Base-by-base conservation (phyloP, 2,329 filamentous ascomycete species). In the Cercospora sp. region DNA sequence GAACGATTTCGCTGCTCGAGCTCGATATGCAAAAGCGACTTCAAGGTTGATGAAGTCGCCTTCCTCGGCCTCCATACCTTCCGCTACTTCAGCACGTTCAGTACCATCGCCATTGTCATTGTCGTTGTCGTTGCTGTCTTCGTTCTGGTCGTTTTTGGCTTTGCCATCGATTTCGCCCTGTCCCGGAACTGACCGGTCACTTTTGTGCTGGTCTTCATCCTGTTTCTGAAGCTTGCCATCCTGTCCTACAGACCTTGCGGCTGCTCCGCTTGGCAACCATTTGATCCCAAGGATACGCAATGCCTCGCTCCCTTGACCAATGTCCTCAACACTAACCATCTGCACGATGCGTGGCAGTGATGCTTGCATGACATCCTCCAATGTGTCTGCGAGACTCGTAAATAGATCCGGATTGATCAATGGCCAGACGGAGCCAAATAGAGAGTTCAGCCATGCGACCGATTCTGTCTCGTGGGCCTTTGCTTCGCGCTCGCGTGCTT, bases 321-420 rank as follows among this genome's bases (percentile, higher is more conserved):
- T 86, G 70, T 93, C 90, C 60, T 92, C 90, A 7, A 92, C 87
- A 63, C 88, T 89, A 53, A 92, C 88, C 90, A 92, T 92, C 59
- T 90, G 87, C 33, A 92, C 84, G 40, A 90, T 78, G 66, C 85
- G 88, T 0, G 91, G 90, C 18, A 92, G 80, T 8, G 88, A 91
- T 2, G 90, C 90, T 79, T 93, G 91, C 91, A 93, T 93, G 59
- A 93, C 89, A 76, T 93, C 91, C 78, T 93, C 91, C 3, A 93
- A 84, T 30, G 87, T 90, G 73, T 93, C 90, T 0, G 88, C 85
- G 1, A 92, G 77, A 36, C 87, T 88, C 1, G 86, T 84, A 73
- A 93, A 92, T 1, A 93, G 82, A 73, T 93, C 91, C 0, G 90
- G 91, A 74, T 93, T 93, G 74, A 93, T 84, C 31, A 93, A 82